phyloP scores from a whole-genome alignment of 108 stramenopile species.

The Licmophora abbreviata region DNA sequence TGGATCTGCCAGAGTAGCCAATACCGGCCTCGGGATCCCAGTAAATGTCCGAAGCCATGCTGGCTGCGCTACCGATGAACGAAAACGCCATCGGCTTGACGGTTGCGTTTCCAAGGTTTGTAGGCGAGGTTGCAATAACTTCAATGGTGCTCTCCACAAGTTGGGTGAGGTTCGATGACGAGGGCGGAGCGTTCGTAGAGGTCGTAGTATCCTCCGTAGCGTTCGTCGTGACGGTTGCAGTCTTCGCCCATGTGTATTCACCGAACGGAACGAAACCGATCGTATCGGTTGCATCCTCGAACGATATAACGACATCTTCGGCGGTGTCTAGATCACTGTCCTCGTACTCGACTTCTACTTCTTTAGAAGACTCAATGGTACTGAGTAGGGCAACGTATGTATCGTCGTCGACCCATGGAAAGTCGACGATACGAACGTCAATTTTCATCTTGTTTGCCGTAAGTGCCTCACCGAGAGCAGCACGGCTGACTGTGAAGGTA shows the following conservation, averaged over 20 bases:
- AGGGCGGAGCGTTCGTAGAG: not conserved
- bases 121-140: conserved; percentile 19
- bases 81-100: conserved; percentile 12
- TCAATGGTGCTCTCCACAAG: too few species aligned
- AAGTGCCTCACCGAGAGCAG: conserved; percentile 1
- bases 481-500: too few species aligned
- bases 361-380: conserved; percentile 5
- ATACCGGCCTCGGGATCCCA: conserved; percentile 29
- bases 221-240: conserved; percentile 2
- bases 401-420: conserved; percentile 12
- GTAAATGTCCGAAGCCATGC: conserved; percentile 11
- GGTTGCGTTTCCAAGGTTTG: not conserved
- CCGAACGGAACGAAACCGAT: conserved; percentile 19
- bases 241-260: conserved; percentile 16
- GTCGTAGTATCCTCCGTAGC: not conserved
- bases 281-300: too few species aligned
- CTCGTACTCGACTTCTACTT: conserved; percentile 7
- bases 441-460: conserved; percentile 31
- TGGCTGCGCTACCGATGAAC: conserved; percentile 17
- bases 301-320: too few species aligned
- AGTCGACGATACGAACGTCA: conserved; percentile 16
- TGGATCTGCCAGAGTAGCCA: too few species aligned
- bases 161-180: not conserved
- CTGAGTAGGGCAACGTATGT: conserved; percentile 14
- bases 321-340: conserved; percentile 3